Conservation (phyloP, 441 rosid genomes). For the Adansonia rubrostipa region DNA sequence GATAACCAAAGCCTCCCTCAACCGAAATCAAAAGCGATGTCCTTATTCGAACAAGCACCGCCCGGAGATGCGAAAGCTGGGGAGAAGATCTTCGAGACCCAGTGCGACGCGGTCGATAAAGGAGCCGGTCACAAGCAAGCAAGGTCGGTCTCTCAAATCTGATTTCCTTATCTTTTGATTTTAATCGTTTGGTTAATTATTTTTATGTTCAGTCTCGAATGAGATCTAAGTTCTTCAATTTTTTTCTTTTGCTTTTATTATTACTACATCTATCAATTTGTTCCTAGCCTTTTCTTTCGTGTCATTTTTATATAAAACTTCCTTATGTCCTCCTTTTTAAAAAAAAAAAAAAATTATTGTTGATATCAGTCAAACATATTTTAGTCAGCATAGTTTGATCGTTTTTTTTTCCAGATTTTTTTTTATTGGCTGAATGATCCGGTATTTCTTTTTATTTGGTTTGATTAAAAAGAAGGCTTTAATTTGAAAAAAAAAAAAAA, state of each 20-base stretch:
- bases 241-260: not conserved
- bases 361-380: not conserved
- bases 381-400: not conserved
- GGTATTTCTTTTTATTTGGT: no score
- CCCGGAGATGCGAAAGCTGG: conserved; percentile 44
- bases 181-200: no score
- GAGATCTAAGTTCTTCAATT: no score
- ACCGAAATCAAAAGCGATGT: conserved; percentile 31
- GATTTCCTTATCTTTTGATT: not conserved
- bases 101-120: conserved; percentile 30
- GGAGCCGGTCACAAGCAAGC: conserved; percentile 51
- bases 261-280: not conserved
- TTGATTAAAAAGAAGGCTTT: no score
- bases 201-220: no score
- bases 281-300: no score
- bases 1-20: not conserved
- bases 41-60: conserved; percentile 47
- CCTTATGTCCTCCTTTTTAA: no score
- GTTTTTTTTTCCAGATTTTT: not conserved
- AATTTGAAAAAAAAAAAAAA: no score
- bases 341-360: no score
- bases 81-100: conserved; percentile 54
- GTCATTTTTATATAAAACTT: no score
- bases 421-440: not conserved
- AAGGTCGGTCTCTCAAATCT: conserved; percentile 30